phyloP scores from a whole-genome alignment of 495 filamentous ascomycete species.

The Talaromyces stipitatus region DNA sequence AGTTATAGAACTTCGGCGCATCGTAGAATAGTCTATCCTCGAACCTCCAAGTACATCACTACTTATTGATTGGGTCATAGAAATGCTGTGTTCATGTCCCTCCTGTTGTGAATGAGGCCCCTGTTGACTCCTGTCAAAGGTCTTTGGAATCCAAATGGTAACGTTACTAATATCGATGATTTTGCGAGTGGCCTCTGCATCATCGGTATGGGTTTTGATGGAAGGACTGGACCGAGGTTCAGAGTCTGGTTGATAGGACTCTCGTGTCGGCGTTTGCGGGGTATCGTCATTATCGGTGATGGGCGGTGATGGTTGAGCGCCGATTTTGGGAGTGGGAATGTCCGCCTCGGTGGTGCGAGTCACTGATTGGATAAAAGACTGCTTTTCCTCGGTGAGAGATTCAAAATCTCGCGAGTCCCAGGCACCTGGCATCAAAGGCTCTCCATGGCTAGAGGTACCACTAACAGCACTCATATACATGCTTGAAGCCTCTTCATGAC shows the following conservation, averaged over 20 bases:
- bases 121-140: constrained; percentile 6
- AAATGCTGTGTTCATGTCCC: background rate
- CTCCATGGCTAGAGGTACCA: constrained; percentile 27
- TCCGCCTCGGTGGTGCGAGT: constrained; percentile 8
- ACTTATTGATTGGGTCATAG: background rate
- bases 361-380: background rate
- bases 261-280: background rate
- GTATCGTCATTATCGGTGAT: background rate
- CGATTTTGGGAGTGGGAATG: constrained; percentile 23
- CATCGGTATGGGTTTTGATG: background rate
- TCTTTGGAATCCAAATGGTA: constrained; percentile 26
- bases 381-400: background rate
- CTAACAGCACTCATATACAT: constrained; percentile 86
- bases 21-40: constrained; percentile 14
- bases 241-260: background rate
- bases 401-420: constrained; percentile 43
- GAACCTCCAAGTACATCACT: constrained; percentile 17
- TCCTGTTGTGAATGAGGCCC: constrained; percentile 2
- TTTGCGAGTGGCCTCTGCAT: constrained; percentile 22
- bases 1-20: constrained; percentile 14
- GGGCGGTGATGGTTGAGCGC: constrained; percentile 7
- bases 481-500: constrained; percentile 86
- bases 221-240: background rate
- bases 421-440: constrained; percentile 49
- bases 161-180: constrained; percentile 29